These are phyloP conservation scores for Ophiorrhiza pumila DNA, from an alignment of 257 asterid species.

Conservation along the genomic window DNA sequence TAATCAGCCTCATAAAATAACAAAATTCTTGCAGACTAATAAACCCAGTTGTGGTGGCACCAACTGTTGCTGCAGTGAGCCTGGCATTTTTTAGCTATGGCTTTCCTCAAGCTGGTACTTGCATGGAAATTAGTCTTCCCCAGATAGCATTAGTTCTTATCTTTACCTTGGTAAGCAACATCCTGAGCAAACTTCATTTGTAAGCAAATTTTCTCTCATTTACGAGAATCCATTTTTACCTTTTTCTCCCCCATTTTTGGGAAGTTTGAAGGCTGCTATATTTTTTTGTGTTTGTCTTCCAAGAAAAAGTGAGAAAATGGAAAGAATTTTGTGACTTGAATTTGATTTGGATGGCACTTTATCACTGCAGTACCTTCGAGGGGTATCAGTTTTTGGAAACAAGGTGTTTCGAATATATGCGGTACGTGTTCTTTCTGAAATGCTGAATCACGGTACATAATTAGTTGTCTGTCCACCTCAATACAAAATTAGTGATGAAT, in stretches of 20 bases:
- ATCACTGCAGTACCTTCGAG: conserved; percentile 76
- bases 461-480: background rate
- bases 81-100: conserved; percentile 94
- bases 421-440: conserved; percentile 36
- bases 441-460: background rate
- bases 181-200: conserved; percentile 11
- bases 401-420: conserved; percentile 78
- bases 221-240: background rate
- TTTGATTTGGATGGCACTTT: background rate
- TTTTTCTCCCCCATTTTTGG: no score
- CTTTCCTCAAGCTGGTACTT: conserved; percentile 96
- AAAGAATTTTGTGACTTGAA: background rate
- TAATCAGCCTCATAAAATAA: conserved; percentile 11
- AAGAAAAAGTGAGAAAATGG: background rate
- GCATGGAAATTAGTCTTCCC: conserved; percentile 91
- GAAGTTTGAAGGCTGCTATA: background rate
- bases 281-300: background rate
- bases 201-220: conserved; percentile 6
- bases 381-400: conserved; percentile 73
- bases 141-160: conserved; percentile 74
- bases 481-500: background rate
- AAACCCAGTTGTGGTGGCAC: conserved; percentile 96
- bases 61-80: conserved; percentile 86
- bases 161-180: conserved; percentile 79
- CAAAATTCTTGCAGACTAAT: conserved; percentile 55